Base-by-base conservation (phyloP, 176 grass and related monocot genomes). In the Bolboschoenus planiculmis region DNA sequence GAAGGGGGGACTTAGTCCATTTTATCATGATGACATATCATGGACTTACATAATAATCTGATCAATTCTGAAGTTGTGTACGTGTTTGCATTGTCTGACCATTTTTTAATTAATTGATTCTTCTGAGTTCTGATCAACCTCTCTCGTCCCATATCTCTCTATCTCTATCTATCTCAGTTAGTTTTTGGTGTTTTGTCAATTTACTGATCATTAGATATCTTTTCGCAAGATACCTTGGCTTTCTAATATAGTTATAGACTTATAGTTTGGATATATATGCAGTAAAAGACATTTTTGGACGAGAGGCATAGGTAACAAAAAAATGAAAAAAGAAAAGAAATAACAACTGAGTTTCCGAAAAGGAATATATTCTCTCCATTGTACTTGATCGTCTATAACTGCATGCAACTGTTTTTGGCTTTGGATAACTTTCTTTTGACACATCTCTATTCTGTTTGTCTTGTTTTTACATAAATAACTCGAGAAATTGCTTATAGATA, bases 171-270 rank as follows among this genome's bases (percentile, higher is more conserved):
- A 23, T 73, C 40, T 73, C 23, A 26, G 37, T 73, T 73, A 4
- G 39, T 73, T 73, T 72, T 21, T n/a, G n/a, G n/a, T n/a, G n/a
- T n/a, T n/a, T n/a, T 73, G 68, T 29, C 68, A 73, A 73, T 35
- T 64, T 64, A 63, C 2, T 18, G 30, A 63, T 44, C 67, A 72
- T 27, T 42, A 26, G 23, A 29, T 11, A 16, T 54, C 16, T n/a
- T n/a, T n/a, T n/a, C n/a, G n/a, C n/a, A n/a, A n/a, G n/a, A n/a
- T n/a, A n/a, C n/a, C n/a, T n/a, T n/a, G n/a, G n/a, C n/a, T n/a
- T n/a, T n/a, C n/a, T n/a, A n/a, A n/a, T n/a, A 50, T 50, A 6
- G 11, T 23, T 7, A 21, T 21, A 3, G 55, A 57, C 16, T 57
- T n/a, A n/a, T n/a, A n/a, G n/a, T n/a, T n/a, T 24, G 55, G 16